Conservation (phyloP, 179 eudicot species). For the Silene noctiflora region DNA sequence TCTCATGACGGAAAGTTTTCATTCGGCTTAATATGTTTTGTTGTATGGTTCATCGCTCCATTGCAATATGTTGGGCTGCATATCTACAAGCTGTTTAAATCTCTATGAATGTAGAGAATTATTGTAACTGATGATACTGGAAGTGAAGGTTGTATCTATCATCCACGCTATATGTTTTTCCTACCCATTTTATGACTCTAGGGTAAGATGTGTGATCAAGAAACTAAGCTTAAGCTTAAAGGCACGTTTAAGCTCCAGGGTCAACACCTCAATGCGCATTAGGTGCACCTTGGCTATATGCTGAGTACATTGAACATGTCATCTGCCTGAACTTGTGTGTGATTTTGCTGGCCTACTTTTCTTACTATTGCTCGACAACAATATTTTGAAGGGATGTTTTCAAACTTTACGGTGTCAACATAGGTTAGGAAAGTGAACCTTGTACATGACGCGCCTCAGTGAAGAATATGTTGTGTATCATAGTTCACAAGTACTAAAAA, state of each 20-base stretch:
- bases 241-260: no score
- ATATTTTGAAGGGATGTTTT: not conserved
- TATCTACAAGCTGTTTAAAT: no score
- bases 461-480: not conserved
- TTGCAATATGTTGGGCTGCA: no score
- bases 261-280: no score
- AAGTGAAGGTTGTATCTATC: no score
- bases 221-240: not conserved
- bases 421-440: not conserved
- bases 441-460: not conserved
- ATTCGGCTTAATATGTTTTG: not conserved
- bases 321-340: not conserved
- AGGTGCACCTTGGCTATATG: not conserved
- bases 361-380: not conserved
- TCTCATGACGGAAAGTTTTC: not conserved
- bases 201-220: not conserved
- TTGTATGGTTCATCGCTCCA: not conserved
- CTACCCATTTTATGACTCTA: no score
- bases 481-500: no score
- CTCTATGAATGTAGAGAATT: no score
- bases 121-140: no score
- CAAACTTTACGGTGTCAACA: not conserved
- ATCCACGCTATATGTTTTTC: no score
- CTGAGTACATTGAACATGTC: not conserved
- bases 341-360: no score